phyloP scores from a whole-genome alignment of 2,329 filamentous ascomycete genomes.

The Stagonosporopsis rhizophila region DNA sequence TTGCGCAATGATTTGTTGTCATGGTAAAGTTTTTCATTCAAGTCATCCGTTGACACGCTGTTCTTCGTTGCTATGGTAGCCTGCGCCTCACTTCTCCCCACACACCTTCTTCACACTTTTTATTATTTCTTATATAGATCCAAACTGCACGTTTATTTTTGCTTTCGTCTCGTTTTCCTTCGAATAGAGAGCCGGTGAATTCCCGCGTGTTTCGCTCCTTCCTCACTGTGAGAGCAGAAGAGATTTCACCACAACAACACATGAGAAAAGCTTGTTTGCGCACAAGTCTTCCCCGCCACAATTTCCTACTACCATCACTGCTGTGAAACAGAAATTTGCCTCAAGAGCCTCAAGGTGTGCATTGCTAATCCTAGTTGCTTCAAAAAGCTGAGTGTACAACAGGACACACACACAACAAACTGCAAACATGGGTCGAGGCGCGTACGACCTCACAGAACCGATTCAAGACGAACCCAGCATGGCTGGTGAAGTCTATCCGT shows the following conservation, averaged over 20 bases:
- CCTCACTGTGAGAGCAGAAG: neutral
- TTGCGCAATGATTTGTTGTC: neutral
- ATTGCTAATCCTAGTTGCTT: neutral
- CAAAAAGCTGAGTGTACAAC: neutral
- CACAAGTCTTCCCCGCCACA: neutral
- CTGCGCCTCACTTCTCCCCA: neutral
- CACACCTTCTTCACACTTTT: neutral
- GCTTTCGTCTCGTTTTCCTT: neutral
- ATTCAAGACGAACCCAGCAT: slow-evolving; percentile 4
- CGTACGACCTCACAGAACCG: slow-evolving; percentile 26
- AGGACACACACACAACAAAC: neutral
- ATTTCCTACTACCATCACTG: too few relatives aligned
- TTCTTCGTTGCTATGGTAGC: neutral
- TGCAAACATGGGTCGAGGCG: slow-evolving; percentile 28
- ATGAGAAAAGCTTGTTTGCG: neutral
- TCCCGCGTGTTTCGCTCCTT: neutral
- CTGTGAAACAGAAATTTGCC: too few relatives aligned
- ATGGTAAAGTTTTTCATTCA: neutral
- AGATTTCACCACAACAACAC: slow-evolving; percentile 2
- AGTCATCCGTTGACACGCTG: neutral
- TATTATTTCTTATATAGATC: neutral
- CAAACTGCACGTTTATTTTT: neutral
- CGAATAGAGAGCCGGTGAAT: neutral
- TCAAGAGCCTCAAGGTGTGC: neutral
- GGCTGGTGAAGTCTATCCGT: slow-evolving; percentile 4